These are phyloP conservation scores for Aspergillus pseudoviridinutans DNA, from an alignment of 2,329 filamentous ascomycete species.

Conservation along the genomic window DNA sequence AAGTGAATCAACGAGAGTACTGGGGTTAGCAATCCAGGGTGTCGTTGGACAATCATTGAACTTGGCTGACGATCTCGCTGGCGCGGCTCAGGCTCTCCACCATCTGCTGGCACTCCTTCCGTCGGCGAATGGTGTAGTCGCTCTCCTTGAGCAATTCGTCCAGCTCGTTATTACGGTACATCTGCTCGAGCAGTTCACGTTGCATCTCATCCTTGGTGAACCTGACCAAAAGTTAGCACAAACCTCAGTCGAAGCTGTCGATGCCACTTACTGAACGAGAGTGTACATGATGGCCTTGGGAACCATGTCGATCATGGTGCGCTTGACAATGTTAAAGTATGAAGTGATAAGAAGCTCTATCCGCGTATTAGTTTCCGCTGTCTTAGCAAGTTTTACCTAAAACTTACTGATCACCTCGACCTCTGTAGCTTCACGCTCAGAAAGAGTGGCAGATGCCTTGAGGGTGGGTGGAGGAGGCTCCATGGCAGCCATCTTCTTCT, in stretches of 20 bases:
- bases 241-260: too few relatives aligned
- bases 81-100: slow-evolving; percentile 87
- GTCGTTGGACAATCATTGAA: slow-evolving; percentile 45
- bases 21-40: background rate
- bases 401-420: slow-evolving; percentile 95
- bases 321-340: slow-evolving; percentile 96
- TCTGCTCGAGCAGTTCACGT: slow-evolving; percentile 89
- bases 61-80: slow-evolving; percentile 89
- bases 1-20: slow-evolving; percentile 14
- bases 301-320: slow-evolving; percentile 99
- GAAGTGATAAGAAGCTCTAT: slow-evolving; percentile 89
- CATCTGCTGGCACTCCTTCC: slow-evolving; percentile 99
- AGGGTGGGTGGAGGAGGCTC: slow-evolving; percentile 87
- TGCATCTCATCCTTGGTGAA: slow-evolving; percentile 99
- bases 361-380: slow-evolving; percentile 11
- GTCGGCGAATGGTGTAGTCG: slow-evolving; percentile 88
- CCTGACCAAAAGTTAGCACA: slow-evolving; percentile 43
- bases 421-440: slow-evolving; percentile 90
- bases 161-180: slow-evolving; percentile 87
- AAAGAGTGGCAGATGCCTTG: slow-evolving; percentile 89
- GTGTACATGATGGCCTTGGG: slow-evolving; percentile 98
- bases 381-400: too few relatives aligned
- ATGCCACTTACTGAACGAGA: slow-evolving; percentile 75
- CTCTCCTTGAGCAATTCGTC: slow-evolving; percentile 97
- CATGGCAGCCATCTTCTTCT: slow-evolving; percentile 99